phyloP scores from a whole-genome alignment of 495 filamentous ascomycete genomes.

The Neurospora tetrasperma region DNA sequence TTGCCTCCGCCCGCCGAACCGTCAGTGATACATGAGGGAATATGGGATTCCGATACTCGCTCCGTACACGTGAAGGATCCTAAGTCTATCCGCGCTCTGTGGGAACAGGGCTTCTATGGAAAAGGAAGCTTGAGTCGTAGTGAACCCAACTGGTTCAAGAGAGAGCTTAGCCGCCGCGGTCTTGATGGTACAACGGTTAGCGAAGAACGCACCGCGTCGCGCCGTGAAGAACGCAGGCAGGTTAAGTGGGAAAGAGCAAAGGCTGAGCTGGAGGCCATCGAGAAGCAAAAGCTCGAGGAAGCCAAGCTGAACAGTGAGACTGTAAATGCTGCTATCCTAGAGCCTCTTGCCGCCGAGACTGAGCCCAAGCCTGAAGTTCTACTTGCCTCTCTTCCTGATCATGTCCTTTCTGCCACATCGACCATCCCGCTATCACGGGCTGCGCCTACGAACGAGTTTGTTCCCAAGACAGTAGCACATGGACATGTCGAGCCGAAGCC shows the following conservation, averaged over 20 bases:
- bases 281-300: constrained; percentile 57
- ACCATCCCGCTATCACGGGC: not conserved
- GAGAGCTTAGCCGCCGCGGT: constrained; percentile 64
- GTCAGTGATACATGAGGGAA: constrained; percentile 50
- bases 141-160: constrained; percentile 84
- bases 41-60: constrained; percentile 67
- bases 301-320: constrained; percentile 24
- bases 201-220: constrained; percentile 65
- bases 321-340: constrained; percentile 1
- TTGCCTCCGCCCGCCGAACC: constrained; percentile 59
- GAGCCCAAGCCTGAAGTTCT: not conserved
- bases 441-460: not conserved
- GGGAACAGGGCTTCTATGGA: constrained; percentile 94
- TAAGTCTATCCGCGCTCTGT: constrained; percentile 64
- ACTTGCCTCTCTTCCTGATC: not conserved
- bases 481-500: constrained; percentile 2
- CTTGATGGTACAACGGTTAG: constrained; percentile 44
- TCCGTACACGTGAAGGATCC: constrained; percentile 79
- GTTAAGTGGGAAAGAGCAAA: constrained; percentile 87
- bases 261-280: constrained; percentile 68
- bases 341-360: not conserved
- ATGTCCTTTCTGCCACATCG: not conserved
- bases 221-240: constrained; percentile 69
- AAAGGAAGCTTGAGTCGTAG: constrained; percentile 88
- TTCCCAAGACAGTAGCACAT: not conserved